A percentile compares a stretch with the other conserved stretches of the same genome.
Evolutionary conservation across 2,329 filamentous ascomycete genomes (phyloP).

Genomic region (Thelonectria discophora): DNA sequence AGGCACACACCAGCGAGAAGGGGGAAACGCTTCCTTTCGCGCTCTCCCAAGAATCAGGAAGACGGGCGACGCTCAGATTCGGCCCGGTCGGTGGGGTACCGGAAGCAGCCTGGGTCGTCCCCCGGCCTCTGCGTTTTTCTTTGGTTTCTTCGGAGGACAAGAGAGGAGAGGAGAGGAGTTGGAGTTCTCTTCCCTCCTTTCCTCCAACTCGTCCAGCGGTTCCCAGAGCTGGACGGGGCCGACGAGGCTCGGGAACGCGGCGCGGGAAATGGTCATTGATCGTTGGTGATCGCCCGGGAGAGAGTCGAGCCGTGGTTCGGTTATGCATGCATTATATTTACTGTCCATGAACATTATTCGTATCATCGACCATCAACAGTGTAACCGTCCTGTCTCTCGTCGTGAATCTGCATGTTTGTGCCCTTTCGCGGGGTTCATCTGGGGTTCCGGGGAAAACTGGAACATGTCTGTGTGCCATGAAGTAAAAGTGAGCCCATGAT

Average conservation of each 20-base stretch:
- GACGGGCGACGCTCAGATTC: slow-evolving; percentile 3
- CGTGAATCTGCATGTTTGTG: background rate
- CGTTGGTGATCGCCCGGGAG: background rate
- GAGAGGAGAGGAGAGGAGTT: background rate
- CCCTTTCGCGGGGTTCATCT: slow-evolving; percentile 14
- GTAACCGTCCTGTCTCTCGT: background rate
- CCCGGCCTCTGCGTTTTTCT: slow-evolving; percentile 7
- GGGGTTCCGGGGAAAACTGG: slow-evolving; percentile 26
- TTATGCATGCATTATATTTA: background rate
- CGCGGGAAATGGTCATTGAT: background rate
- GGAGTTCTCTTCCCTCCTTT: background rate
- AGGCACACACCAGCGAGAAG: background rate
- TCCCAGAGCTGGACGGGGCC: background rate
- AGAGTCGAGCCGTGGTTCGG: background rate
- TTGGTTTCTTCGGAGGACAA: too few relatives aligned
- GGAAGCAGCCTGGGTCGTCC: slow-evolving; percentile 8
- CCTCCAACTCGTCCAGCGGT: background rate
- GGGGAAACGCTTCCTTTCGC: background rate
- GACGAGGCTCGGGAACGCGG: background rate
- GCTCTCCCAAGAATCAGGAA: background rate
- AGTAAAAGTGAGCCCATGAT: slow-evolving; percentile 13
- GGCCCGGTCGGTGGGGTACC: slow-evolving; percentile 6
- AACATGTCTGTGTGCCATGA: slow-evolving; percentile 14
- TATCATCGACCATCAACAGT: background rate
- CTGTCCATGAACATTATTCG: too few relatives aligned